Evolutionary conservation across 352 stramenopile genomes (phyloP).

Genomic region (Globisporangium spiculum): DNA sequence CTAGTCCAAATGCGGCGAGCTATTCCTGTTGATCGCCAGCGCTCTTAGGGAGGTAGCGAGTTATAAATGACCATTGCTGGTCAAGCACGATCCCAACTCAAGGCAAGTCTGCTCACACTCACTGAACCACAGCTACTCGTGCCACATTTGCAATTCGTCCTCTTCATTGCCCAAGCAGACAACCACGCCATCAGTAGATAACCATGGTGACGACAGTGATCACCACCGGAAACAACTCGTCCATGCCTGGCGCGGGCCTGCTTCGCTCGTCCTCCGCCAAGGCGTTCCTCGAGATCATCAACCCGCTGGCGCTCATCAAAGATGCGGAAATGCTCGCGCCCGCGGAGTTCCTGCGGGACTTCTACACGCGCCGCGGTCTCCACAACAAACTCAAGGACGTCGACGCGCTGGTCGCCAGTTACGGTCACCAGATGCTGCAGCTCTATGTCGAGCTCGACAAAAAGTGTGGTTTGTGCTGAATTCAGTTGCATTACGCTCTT

Average conservation of each 20-base stretch:
- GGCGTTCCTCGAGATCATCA: conserved; percentile 51
- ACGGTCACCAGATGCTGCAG: conserved; percentile 47
- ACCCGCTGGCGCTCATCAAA: conserved; percentile 53
- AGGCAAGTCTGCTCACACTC: neutral
- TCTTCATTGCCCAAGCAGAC: neutral
- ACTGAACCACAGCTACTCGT: neutral
- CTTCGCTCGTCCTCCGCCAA: conserved; percentile 19
- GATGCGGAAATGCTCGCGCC: conserved; percentile 48
- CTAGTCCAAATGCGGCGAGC: neutral
- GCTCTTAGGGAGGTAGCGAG: no score
- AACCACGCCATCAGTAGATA: neutral
- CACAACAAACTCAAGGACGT: conserved; percentile 71
- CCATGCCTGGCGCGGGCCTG: neutral
- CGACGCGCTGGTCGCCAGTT: conserved; percentile 49
- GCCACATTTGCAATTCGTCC: neutral
- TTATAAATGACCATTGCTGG: neutral
- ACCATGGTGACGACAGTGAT: conserved; percentile 18
- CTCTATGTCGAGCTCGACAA: conserved; percentile 71
- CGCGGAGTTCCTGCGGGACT: conserved; percentile 66
- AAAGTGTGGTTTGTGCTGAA: conserved; percentile 34
- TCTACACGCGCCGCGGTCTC: conserved; percentile 63
- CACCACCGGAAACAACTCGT: conserved; percentile 9
- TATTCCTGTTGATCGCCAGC: neutral
- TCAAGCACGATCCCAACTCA: neutral
- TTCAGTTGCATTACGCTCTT: neutral